Conservation (phyloP, 495 filamentous ascomycete species). For the Tetracladium setigerum region DNA sequence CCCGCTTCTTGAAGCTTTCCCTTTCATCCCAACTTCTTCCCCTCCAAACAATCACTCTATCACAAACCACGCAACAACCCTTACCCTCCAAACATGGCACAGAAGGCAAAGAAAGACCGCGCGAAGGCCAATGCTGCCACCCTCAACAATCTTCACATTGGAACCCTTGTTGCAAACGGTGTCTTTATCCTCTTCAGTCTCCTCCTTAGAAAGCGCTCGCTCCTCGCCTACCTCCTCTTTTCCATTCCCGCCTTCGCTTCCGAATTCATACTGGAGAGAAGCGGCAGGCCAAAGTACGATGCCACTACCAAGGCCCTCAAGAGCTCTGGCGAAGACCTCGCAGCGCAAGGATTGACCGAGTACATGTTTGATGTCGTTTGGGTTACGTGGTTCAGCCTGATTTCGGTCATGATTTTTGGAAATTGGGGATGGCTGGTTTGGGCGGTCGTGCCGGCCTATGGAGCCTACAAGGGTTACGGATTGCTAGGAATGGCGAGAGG, state of each 20-base stretch:
- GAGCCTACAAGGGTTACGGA: conserved; percentile 59
- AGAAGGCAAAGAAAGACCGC: conserved; percentile 93
- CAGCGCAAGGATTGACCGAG: conserved; percentile 83
- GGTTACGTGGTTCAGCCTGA: conserved; percentile 71
- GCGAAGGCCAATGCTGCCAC: conserved; percentile 69
- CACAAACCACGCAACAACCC: neutral
- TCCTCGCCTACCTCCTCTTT: conserved; percentile 63
- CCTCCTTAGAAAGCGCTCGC: conserved; percentile 57
- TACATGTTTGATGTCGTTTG: conserved; percentile 97
- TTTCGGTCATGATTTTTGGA: conserved; percentile 58
- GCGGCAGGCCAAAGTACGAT: conserved; percentile 69
- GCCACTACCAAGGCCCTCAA: conserved; percentile 56
- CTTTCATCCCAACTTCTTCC: neutral
- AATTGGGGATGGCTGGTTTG: conserved; percentile 74
- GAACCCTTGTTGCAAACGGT: conserved; percentile 58
- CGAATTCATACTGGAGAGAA: conserved; percentile 74
- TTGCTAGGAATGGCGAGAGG: conserved; percentile 58
- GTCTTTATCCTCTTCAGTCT: conserved; percentile 61
- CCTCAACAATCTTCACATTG: conserved; percentile 73
- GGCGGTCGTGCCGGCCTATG: conserved; percentile 62
- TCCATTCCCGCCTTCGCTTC: conserved; percentile 67
- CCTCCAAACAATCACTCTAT: neutral
- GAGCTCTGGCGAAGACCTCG: conserved; percentile 78
- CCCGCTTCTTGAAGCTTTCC: too few relatives aligned
- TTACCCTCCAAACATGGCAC: conserved; percentile 35